A percentile compares a stretch with the other conserved stretches of the same genome.
Conservation (phyloP, 106 monocot genomes). For the Ottelia alismoides region DNA sequence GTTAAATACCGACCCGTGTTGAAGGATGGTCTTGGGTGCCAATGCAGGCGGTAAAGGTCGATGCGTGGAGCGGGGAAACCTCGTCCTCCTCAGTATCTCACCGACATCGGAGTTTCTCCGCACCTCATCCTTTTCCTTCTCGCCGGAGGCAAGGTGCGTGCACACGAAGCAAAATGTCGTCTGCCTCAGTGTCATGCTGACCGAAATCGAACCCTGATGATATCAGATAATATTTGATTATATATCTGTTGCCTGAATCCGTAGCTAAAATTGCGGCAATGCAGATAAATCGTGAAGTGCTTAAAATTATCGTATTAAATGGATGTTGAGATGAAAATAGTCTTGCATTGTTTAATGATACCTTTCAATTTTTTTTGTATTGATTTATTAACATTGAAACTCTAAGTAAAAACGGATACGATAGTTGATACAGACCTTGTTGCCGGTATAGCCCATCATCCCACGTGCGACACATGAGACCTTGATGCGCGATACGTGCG, state of each 20-base stretch:
- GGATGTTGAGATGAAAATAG: background rate
- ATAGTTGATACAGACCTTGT: constrained; percentile 77
- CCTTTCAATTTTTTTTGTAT: background rate
- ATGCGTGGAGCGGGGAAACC: constrained; percentile 19
- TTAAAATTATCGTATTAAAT: background rate
- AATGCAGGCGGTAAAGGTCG: constrained; percentile 30
- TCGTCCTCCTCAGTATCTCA: constrained; percentile 47
- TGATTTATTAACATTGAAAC: background rate
- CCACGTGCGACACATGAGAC: constrained; percentile 69
- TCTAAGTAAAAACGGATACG: background rate
- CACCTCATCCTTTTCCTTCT: constrained; percentile 46
- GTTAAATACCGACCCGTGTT: constrained; percentile 75
- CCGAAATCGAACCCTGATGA: constrained; percentile 60
- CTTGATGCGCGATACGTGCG: constrained; percentile 22
- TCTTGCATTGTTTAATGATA: too few relatives aligned
- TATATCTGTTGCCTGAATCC: background rate
- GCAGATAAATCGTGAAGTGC: background rate
- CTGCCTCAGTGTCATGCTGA: constrained; percentile 45
- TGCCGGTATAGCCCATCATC: constrained; percentile 66
- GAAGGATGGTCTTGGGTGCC: constrained; percentile 40
- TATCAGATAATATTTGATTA: background rate
- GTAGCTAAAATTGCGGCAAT: background rate
- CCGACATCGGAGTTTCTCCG: constrained; percentile 43
- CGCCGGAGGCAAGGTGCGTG: constrained; percentile 81
- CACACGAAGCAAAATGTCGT: constrained; percentile 86